These are phyloP conservation scores for Leccinum subrobustum DNA, from an alignment of 1,284 basidiomycete genomes.

Conservation along the genomic window DNA sequence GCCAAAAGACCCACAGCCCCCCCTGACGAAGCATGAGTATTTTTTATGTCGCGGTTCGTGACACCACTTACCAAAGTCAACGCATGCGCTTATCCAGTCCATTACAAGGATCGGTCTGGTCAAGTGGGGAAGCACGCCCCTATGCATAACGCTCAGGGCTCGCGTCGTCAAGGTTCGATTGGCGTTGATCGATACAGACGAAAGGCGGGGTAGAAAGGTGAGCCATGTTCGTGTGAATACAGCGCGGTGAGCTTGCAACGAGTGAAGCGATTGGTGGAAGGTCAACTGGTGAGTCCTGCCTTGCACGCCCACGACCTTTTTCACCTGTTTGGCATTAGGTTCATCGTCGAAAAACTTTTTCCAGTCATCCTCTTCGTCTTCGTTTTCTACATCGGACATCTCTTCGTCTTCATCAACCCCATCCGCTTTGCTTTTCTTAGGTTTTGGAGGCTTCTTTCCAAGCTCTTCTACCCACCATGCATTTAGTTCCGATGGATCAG, in stretches of 20 bases:
- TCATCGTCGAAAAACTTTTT: slow-evolving; percentile 77
- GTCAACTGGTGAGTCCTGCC: slow-evolving; percentile 63
- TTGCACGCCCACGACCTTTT: slow-evolving; percentile 38
- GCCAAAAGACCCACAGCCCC: slow-evolving; percentile 89
- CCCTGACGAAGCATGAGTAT: slow-evolving; percentile 43
- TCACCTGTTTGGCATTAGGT: slow-evolving; percentile 35
- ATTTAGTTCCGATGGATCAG: slow-evolving; percentile 71
- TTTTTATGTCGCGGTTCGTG: not conserved
- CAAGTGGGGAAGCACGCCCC: slow-evolving; percentile 82
- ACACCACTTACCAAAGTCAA: slow-evolving; percentile 69
- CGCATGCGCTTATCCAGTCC: slow-evolving; percentile 91
- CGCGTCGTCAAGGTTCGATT: slow-evolving; percentile 53
- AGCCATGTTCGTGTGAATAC: slow-evolving; percentile 83
- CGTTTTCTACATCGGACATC: slow-evolving; percentile 37
- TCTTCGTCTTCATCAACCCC: slow-evolving; percentile 45
- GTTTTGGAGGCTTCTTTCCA: slow-evolving; percentile 54
- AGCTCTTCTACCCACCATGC: slow-evolving; percentile 82
- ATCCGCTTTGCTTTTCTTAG: slow-evolving; percentile 42
- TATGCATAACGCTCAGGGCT: slow-evolving; percentile 79
- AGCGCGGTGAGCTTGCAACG: slow-evolving; percentile 69
- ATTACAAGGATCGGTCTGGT: slow-evolving; percentile 81
- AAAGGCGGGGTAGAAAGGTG: slow-evolving; percentile 61
- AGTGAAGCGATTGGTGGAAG: slow-evolving; percentile 73
- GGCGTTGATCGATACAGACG: slow-evolving; percentile 38
- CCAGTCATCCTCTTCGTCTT: slow-evolving; percentile 71